Base-by-base conservation (phyloP, 1,139 yeast genomes). In the Scheffersomyces segobiensis region DNA sequence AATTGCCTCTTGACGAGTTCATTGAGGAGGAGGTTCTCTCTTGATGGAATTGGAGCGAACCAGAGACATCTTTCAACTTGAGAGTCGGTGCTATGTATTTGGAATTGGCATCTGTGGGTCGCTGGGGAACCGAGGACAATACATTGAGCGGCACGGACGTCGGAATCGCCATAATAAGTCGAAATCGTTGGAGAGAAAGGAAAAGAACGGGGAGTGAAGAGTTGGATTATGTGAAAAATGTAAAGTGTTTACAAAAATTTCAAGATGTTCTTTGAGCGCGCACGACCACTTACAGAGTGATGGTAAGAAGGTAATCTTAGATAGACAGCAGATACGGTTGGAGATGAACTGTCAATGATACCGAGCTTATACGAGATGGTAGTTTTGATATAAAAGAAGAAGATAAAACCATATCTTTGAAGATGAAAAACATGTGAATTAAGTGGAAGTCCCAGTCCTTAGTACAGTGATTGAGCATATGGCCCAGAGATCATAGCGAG, bases 41-140 rank as follows among this genome's bases (percentile, higher is more conserved):
- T 57, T 75, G 76, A 53, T 79, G 82, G 63, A 79, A 77, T 67
- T 78, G 79, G 55, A 77, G 65, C 14, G 78, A 65, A 55, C 74
- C 79, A 59, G 69, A 60, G 46, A 66, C 62, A 56, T 76, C 79
- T 54, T 71, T 71, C 53, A 76, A 65, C 52, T 72, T 71, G 56
- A 79, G 66, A 3, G 82, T 75, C 7, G 83, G 81, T 20, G 74
- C 63, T 49, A 79, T 71, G 63, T 70, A 72, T 60, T 71, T 75
- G 53, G 72, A 58, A 47, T 63, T 67, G 53, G 42, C 42, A 12
- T 32, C 42, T 32, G 42, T 32, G 17, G 42, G 17, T 17, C 42
- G 42, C 42, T 7, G 17, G 42, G 42, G 42, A 14, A 32, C 42
- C 12, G 42, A 12, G 7, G 42, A 32, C 3, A 14, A 14, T 17